Evolutionary conservation across 768 basidiomycete species (phyloP), one percentile per base, ranked within the genome.

Genomic region (Galerina marginata): DNA sequence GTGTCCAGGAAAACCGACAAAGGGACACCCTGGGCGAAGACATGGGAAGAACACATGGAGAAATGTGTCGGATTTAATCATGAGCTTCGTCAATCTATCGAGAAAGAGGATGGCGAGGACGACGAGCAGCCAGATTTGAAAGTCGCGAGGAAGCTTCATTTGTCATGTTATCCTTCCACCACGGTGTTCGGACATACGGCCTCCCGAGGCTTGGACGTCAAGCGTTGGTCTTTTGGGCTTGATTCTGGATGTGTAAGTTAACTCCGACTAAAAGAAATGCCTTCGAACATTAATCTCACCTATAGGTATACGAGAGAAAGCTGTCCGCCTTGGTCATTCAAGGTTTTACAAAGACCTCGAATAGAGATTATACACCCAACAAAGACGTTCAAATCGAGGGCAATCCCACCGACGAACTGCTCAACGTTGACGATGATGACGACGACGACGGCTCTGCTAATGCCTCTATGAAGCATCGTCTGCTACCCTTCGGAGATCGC

Each of bases 111-210:
- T n/a, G 7, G 62, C 39, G 64, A 67, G 15, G 44, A 50, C 37
- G 45, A 46, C 39, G 52, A 50, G 36, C 56, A 46, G 4, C 14
- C 29, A 4, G 39, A 38, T n/a, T 10, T 61, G 15, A 59, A 57
- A 11, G 14, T 36, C 48, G 50, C 63, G 10, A 70, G 68, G 53
- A 65, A 70, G 4, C 64, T 71, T 38, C 38, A 64, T 5, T 69
- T 90, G 9, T 84, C 85, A 4, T 94, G 92, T 66, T 82, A 85
- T 65, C 90, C 93, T 1, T 81, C 86, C 0, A 91, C 84, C 40
- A 87, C 93, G n/a, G 74, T 96, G 6, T 97, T 96, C 71, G 96
- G 94, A 0, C 96, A 97, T 68, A 82, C 88, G 7, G 95, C 95
- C 5, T 77, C 83, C 3, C 81, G 92, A 26, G 92, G 91, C 11